phyloP scores from a whole-genome alignment of 441 rosid genomes.

The Gossypium aridum region DNA sequence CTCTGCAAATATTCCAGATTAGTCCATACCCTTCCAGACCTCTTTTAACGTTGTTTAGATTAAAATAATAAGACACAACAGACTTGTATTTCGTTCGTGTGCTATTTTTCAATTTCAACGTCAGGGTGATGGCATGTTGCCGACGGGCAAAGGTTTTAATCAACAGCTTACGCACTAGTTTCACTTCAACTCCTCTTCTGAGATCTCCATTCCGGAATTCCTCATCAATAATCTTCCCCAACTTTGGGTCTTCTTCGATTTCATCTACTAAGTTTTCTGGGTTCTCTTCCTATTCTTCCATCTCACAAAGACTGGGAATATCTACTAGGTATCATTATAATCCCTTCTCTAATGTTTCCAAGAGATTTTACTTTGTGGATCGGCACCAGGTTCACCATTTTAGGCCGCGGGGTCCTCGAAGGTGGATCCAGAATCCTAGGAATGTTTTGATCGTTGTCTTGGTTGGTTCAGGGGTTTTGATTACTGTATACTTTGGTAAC shows the following conservation, averaged over 20 bases:
- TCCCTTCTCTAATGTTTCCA: constrained; percentile 28
- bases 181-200: constrained; percentile 27
- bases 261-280: constrained; percentile 34
- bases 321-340: constrained; percentile 17
- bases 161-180: constrained; percentile 35
- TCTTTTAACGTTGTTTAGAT: background rate
- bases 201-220: constrained; percentile 23
- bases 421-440: constrained; percentile 69
- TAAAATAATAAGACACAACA: background rate
- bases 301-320: constrained; percentile 29
- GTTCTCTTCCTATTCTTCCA: constrained; percentile 26
- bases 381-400: constrained; percentile 59
- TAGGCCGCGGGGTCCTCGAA: constrained; percentile 58
- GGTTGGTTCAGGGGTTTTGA: constrained; percentile 50
- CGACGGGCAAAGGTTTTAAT: constrained; percentile 38
- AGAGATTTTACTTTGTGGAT: constrained; percentile 70
- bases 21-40: background rate
- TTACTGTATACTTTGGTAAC: constrained; percentile 62
- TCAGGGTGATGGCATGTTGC: constrained; percentile 46
- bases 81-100: background rate
- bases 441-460: constrained; percentile 39
- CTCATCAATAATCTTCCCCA: constrained; percentile 24
- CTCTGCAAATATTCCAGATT: background rate
- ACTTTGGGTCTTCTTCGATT: constrained; percentile 21
- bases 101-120: background rate